These are phyloP conservation scores for Metschnikowia aberdeeniae DNA, from an alignment of 805 yeast genomes.

Conservation along the genomic window DNA sequence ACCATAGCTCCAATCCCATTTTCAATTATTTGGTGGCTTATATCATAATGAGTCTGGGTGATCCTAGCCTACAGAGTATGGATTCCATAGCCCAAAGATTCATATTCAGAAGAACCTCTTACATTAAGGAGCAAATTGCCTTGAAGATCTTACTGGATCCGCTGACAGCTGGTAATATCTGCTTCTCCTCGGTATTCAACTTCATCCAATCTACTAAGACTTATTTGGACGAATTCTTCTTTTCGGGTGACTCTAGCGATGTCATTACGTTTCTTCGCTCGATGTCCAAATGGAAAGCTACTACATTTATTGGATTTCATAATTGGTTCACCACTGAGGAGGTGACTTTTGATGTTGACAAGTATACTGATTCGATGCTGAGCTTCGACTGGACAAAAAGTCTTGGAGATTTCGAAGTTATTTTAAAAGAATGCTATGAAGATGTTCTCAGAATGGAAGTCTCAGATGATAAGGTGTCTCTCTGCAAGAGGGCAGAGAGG, in stretches of 20 bases:
- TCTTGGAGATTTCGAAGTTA: not conserved
- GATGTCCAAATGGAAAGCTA: constrained; percentile 24
- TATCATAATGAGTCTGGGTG: constrained; percentile 22
- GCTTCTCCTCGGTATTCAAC: constrained; percentile 28
- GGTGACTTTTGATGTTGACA: constrained; percentile 6
- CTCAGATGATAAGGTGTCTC: not conserved
- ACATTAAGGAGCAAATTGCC: constrained; percentile 11
- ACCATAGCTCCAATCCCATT: constrained; percentile 18
- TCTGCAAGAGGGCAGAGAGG: constrained; percentile 9
- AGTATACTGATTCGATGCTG: not conserved
- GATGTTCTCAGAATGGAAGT: not conserved
- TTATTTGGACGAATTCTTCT: constrained; percentile 23
- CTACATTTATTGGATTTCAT: constrained; percentile 28
- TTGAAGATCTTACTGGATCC: not conserved
- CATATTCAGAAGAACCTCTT: constrained; percentile 21
- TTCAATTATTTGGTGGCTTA: constrained; percentile 31
- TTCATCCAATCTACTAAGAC: constrained; percentile 33
- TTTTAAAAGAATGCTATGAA: not conserved
- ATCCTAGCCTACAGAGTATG: constrained; percentile 16
- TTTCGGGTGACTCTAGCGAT: constrained; percentile 10
- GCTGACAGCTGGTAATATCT: constrained; percentile 12
- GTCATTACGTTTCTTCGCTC: constrained; percentile 13
- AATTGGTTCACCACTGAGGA: constrained; percentile 29
- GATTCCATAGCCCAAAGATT: constrained; percentile 21
- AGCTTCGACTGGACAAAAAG: not conserved